Conservation (phyloP, 371 early-diverging fungal species). For the Umbelopsis sp. region DNA sequence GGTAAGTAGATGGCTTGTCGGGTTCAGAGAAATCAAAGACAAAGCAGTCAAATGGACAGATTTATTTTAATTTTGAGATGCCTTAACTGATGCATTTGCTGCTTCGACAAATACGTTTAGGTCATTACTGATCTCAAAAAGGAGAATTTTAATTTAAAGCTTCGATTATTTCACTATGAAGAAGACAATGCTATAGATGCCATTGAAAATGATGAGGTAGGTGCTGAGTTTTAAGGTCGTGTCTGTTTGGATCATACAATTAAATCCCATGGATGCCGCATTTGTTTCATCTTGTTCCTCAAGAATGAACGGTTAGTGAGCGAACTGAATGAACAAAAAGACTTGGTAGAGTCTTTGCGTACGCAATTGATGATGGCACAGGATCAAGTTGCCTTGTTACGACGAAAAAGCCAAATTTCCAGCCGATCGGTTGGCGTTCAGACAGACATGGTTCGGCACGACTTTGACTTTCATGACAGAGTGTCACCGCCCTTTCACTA, state of each 20-base stretch:
- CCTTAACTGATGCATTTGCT: neutral
- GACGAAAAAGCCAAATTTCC: neutral
- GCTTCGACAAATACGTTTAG: slow-evolving; percentile 24
- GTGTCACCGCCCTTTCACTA: neutral
- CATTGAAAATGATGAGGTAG: neutral
- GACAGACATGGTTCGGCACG: slow-evolving; percentile 9
- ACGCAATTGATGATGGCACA: neutral
- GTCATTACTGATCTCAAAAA: slow-evolving; percentile 46
- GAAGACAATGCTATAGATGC: slow-evolving; percentile 11
- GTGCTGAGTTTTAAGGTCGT: neutral
- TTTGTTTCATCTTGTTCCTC: neutral
- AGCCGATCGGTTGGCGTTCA: neutral
- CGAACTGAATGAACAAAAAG: slow-evolving; percentile 8
- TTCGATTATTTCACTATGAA: slow-evolving; percentile 42
- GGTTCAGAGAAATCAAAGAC: neutral
- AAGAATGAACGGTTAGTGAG: neutral
- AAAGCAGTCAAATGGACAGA: neutral
- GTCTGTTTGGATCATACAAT: neutral
- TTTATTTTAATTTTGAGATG: neutral
- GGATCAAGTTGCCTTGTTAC: neutral
- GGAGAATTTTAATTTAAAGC: slow-evolving; percentile 52
- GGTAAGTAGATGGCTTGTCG: slow-evolving; percentile 10
- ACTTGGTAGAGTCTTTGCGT: neutral
- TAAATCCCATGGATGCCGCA: neutral
- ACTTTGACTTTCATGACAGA: slow-evolving; percentile 12